phyloP scores from a whole-genome alignment of 2,329 filamentous ascomycete species.

The Didymella glomerata region DNA sequence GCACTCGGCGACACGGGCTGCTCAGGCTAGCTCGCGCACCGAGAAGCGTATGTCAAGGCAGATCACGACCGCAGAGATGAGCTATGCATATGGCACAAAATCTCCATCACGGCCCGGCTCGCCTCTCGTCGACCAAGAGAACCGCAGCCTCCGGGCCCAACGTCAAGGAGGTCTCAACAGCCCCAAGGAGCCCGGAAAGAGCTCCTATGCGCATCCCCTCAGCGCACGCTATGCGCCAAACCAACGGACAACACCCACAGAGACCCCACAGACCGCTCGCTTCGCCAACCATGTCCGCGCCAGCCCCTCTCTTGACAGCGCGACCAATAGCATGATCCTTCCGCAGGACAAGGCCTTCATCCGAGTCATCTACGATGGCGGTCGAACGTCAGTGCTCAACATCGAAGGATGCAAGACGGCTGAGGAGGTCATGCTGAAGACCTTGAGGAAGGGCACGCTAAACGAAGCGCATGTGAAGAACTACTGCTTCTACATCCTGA shows the following conservation, averaged over 20 bases:
- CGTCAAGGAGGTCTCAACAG: constrained; percentile 67
- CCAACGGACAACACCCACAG: constrained; percentile 64
- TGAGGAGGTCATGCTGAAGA: constrained; percentile 91
- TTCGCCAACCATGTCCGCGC: constrained; percentile 77
- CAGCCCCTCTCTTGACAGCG: constrained; percentile 84
- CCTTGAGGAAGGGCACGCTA: constrained; percentile 84
- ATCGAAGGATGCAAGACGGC: constrained; percentile 90
- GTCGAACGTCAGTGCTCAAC: constrained; percentile 91
- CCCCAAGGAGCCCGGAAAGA: constrained; percentile 62
- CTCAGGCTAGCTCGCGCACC: constrained; percentile 54
- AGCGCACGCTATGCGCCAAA: constrained; percentile 56
- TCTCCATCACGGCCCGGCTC: constrained; percentile 74
- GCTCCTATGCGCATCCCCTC: constrained; percentile 65
- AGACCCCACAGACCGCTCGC: constrained; percentile 68
- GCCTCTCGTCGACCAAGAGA: constrained; percentile 69
- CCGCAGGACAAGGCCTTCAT: constrained; percentile 89
- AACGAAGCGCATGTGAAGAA: constrained; percentile 92
- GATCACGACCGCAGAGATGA: constrained; percentile 53
- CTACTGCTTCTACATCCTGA: constrained; percentile 95
- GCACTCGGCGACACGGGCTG: constrained; percentile 58
- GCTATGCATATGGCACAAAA: constrained; percentile 60
- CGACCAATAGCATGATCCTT: constrained; percentile 77
- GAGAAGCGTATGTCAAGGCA: constrained; percentile 60
- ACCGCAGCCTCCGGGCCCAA: constrained; percentile 61
- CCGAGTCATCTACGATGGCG: constrained; percentile 89